A percentile compares a stretch with the other conserved stretches of the same genome.
Evolutionary conservation across 352 stramenopile genomes (phyloP).

Genomic region (Pythium folliculosum): DNA sequence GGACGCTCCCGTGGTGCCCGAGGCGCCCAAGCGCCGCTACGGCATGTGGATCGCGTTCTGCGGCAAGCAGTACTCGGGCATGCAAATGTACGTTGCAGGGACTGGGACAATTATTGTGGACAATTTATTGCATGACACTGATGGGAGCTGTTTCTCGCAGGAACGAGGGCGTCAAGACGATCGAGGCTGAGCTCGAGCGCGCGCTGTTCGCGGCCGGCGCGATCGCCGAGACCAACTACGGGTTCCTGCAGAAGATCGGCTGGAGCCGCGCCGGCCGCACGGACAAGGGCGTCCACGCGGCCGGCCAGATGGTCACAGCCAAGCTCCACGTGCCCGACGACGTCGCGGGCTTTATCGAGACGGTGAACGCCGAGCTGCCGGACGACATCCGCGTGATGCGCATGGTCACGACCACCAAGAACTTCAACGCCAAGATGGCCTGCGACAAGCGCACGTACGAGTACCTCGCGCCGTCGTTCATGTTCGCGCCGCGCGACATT

Average conservation of each 20-base stretch:
- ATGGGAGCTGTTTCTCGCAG: slow-evolving; percentile 24
- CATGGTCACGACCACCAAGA: slow-evolving; percentile 87
- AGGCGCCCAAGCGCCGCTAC: slow-evolving; percentile 63
- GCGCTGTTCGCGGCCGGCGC: slow-evolving; percentile 85
- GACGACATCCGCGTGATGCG: slow-evolving; percentile 83
- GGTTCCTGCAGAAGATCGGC: slow-evolving; percentile 89
- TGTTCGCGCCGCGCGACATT: slow-evolving; percentile 57
- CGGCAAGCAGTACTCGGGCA: slow-evolving; percentile 88
- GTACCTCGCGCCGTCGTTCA: slow-evolving; percentile 90
- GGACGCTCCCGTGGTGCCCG: neutral
- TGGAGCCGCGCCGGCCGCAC: slow-evolving; percentile 89
- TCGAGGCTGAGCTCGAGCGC: slow-evolving; percentile 89
- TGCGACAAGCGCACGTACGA: slow-evolving; percentile 91
- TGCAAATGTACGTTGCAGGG: slow-evolving; percentile 70
- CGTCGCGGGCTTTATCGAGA: slow-evolving; percentile 55
- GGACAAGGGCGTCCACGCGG: slow-evolving; percentile 91
- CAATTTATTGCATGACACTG: neutral
- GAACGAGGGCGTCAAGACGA: slow-evolving; percentile 88
- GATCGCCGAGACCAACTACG: slow-evolving; percentile 90
- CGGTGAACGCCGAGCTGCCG: slow-evolving; percentile 76
- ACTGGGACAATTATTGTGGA: neutral
- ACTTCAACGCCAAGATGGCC: slow-evolving; percentile 90
- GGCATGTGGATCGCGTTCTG: slow-evolving; percentile 88
- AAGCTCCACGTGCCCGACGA: slow-evolving; percentile 87
- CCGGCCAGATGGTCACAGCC: slow-evolving; percentile 79